Conservation (phyloP, 495 filamentous ascomycete genomes). For the Penicillium cinerascens region DNA sequence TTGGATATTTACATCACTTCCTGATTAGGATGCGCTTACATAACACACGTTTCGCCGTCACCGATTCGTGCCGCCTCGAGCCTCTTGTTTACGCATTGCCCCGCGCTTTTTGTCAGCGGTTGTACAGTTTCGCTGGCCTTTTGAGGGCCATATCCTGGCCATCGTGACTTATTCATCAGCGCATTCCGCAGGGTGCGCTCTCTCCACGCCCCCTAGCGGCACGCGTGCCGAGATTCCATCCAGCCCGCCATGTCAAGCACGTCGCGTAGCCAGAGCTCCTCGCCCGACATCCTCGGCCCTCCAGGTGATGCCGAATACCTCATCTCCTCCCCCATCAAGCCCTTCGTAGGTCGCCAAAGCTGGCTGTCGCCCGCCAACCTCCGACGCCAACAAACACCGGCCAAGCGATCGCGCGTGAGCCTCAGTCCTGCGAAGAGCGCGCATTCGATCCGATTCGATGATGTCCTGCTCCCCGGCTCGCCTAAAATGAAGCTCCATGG, state of each 20-base stretch:
- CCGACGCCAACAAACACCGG: slow-evolving; percentile 32
- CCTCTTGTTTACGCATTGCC: slow-evolving; percentile 37
- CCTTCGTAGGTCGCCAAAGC: slow-evolving; percentile 42
- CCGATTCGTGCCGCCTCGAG: slow-evolving; percentile 29
- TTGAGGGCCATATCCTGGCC: neutral
- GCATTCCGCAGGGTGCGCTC: slow-evolving; percentile 25
- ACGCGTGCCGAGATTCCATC: slow-evolving; percentile 27
- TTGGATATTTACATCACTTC: slow-evolving; percentile 1
- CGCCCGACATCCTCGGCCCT: slow-evolving; percentile 46
- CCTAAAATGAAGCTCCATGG: slow-evolving; percentile 36
- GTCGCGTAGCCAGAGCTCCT: slow-evolving; percentile 42
- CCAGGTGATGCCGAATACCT: slow-evolving; percentile 45
- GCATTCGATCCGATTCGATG: slow-evolving; percentile 44
- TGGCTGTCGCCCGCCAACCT: slow-evolving; percentile 39
- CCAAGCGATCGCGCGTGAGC: slow-evolving; percentile 36
- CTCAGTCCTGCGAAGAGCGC: slow-evolving; percentile 39
- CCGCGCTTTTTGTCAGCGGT: slow-evolving; percentile 19
- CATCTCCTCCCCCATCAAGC: slow-evolving; percentile 43
- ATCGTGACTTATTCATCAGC: slow-evolving; percentile 1
- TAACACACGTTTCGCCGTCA: slow-evolving; percentile 8
- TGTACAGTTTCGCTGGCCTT: slow-evolving; percentile 3
- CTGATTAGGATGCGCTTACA: slow-evolving; percentile 13
- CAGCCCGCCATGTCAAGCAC: slow-evolving; percentile 27
- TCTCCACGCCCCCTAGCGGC: slow-evolving; percentile 23
- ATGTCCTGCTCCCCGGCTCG: slow-evolving; percentile 43